Percentiles rank a stretch among this genome's conserved stretches.
These are phyloP conservation scores for Phytophthora agathidicida DNA, from an alignment of 352 stramenopile species.

Conservation along the genomic window DNA sequence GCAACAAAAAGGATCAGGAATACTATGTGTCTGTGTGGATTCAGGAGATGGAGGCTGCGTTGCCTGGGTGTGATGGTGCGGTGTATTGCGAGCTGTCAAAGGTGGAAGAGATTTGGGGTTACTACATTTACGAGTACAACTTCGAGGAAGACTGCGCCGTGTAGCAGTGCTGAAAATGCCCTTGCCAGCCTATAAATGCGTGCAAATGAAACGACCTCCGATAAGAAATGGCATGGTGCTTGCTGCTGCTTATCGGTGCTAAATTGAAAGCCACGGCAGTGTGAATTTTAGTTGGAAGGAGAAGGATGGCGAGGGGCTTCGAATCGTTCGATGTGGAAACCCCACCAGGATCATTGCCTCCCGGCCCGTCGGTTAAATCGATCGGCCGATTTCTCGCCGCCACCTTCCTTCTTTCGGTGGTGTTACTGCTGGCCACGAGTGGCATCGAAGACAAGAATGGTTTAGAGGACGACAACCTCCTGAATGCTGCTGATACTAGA, in stretches of 20 bases:
- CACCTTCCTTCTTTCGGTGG: conserved; percentile 10
- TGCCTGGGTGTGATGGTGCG: conserved; percentile 50
- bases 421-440: conserved; percentile 24
- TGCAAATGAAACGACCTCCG: conserved; percentile 13
- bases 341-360: not conserved
- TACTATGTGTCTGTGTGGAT: conserved; percentile 63
- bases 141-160: conserved; percentile 38
- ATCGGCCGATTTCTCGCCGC: conserved; percentile 18
- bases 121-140: conserved; percentile 57
- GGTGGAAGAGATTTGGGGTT: conserved; percentile 56
- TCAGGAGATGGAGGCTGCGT: conserved; percentile 43
- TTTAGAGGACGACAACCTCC: conserved; percentile 4
- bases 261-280: no score
- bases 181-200: conserved; percentile 29
- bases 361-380: conserved; percentile 2
- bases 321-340: conserved; percentile 25
- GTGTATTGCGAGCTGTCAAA: conserved; percentile 55
- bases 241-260: no score
- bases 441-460: conserved; percentile 8
- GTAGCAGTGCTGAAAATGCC: no score
- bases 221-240: conserved; percentile 17
- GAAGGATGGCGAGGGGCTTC: conserved; percentile 23
- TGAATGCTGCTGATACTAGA: conserved; percentile 16
- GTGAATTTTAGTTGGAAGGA: no score
- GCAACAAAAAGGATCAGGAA: conserved; percentile 38